phyloP scores from a whole-genome alignment of 2,329 filamentous ascomycete species.

The Alternaria conjuncta region DNA sequence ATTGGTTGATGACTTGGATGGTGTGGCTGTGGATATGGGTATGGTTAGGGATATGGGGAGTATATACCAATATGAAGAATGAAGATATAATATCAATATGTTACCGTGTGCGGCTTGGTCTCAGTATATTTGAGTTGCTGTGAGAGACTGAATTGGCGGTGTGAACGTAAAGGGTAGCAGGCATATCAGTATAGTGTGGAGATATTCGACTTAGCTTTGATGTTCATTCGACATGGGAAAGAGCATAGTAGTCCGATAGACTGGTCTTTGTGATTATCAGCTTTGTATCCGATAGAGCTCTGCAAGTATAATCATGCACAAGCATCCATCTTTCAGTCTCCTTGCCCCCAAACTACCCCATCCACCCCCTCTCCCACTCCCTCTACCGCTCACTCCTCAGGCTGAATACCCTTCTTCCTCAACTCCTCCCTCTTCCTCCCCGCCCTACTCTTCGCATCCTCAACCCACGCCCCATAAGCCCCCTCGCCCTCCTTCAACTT shows the following conservation, averaged over 20 bases:
- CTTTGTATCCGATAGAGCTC: background rate
- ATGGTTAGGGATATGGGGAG: background rate
- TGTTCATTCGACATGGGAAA: background rate
- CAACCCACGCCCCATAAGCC: conserved; percentile 76
- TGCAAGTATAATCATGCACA: background rate
- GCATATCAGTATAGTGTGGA: background rate
- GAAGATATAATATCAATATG: background rate
- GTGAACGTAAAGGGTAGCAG: background rate
- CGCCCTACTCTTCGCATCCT: conserved; percentile 68
- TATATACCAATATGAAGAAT: background rate
- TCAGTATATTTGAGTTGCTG: background rate
- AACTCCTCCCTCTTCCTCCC: conserved; percentile 56
- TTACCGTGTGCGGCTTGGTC: rapidly evolving
- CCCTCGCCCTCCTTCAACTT: conserved; percentile 72
- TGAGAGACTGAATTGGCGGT: background rate
- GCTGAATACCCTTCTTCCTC: conserved; percentile 43
- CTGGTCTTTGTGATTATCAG: conserved; percentile 1
- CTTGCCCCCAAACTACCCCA: background rate
- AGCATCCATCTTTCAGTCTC: background rate
- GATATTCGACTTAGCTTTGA: background rate
- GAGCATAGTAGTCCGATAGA: background rate
- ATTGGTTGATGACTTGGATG: background rate
- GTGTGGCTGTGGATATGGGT: background rate
- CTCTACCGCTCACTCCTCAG: conserved; percentile 20
- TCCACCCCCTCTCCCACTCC: background rate